Evolutionary conservation across 2,329 filamentous ascomycete genomes (phyloP).

Genomic region (Fusarium concolor): DNA sequence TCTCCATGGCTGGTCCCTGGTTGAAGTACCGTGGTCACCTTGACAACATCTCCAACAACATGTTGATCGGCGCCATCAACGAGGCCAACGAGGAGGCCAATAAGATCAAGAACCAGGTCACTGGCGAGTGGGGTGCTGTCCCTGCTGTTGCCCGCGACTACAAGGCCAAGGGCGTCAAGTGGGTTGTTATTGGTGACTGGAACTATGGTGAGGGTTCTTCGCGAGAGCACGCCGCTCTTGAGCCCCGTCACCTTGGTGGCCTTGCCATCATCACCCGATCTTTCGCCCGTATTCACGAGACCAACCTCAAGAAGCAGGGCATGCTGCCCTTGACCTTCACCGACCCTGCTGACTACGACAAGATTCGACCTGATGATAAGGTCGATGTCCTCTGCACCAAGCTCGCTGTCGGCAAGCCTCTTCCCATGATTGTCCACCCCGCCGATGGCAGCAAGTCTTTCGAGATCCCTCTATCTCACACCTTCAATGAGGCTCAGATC

Average conservation of each 20-base stretch:
- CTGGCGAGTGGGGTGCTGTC: slow-evolving; percentile 85
- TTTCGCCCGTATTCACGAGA: slow-evolving; percentile 99
- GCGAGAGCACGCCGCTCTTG: slow-evolving; percentile 97
- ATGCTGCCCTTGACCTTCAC: slow-evolving; percentile 98
- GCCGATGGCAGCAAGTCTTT: slow-evolving; percentile 80
- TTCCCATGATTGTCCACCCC: slow-evolving; percentile 92
- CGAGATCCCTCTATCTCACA: slow-evolving; percentile 88
- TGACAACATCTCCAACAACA: slow-evolving; percentile 99
- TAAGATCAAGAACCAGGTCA: slow-evolving; percentile 94
- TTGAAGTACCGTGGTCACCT: slow-evolving; percentile 98
- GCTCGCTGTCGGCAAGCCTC: slow-evolving; percentile 90
- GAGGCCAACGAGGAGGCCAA: slow-evolving; percentile 96
- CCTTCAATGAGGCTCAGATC: slow-evolving; percentile 97
- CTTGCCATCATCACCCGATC: slow-evolving; percentile 95
- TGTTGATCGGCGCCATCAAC: slow-evolving; percentile 98
- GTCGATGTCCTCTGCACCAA: slow-evolving; percentile 90
- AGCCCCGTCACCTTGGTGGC: slow-evolving; percentile 96
- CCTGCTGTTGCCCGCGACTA: slow-evolving; percentile 96
- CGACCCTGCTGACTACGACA: slow-evolving; percentile 97
- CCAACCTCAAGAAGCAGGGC: slow-evolving; percentile 99
- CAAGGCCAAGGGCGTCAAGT: slow-evolving; percentile 95
- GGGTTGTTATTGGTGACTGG: slow-evolving; percentile 99
- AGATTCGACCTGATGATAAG: slow-evolving; percentile 92
- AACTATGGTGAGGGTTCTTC: slow-evolving; percentile 99
- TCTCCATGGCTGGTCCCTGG: slow-evolving; percentile 96